Conservation (phyloP, 768 basidiomycete species). For the Mycena chlorophos region DNA sequence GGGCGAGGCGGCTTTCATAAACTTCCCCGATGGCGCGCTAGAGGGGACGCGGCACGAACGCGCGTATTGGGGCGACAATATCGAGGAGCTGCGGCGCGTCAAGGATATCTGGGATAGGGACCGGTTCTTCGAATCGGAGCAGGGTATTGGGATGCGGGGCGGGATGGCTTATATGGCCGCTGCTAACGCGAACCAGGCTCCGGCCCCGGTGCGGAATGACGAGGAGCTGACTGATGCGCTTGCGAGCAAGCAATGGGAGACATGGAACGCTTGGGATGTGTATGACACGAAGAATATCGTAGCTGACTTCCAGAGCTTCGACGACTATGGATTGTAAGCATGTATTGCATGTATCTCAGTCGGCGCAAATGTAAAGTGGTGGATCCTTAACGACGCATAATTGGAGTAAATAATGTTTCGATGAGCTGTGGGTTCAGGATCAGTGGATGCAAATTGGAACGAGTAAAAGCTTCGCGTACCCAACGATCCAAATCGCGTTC, state of each 20-base stretch:
- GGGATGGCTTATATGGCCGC: too few species aligned
- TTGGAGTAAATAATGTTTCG: constrained; percentile 11
- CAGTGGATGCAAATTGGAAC: background rate
- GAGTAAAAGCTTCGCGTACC: constrained; percentile 7
- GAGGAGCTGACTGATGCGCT: constrained; percentile 11
- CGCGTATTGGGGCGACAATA: constrained; percentile 17
- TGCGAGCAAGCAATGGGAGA: constrained; percentile 15
- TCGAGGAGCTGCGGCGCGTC: constrained; percentile 16
- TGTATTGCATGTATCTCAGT: too few species aligned
- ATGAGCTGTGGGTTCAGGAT: constrained; percentile 8
- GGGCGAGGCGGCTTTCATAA: constrained; percentile 15
- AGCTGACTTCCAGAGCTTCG: too few species aligned
- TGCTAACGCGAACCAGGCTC: background rate
- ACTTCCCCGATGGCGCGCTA: constrained; percentile 18
- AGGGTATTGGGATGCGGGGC: constrained; percentile 5
- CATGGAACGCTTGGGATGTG: too few species aligned
- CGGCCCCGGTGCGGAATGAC: constrained; percentile 7
- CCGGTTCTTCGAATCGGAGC: constrained; percentile 16
- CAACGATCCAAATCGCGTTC: constrained; percentile 15
- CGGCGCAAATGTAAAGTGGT: too few species aligned
- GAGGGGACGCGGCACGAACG: constrained; percentile 1
- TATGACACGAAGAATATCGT: too few species aligned
- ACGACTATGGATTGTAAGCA: too few species aligned
- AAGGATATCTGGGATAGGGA: constrained; percentile 21
- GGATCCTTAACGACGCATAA: too few species aligned